Conservation (phyloP, 139 green algal genomes). For the Spirogloea muscicola region DNA sequence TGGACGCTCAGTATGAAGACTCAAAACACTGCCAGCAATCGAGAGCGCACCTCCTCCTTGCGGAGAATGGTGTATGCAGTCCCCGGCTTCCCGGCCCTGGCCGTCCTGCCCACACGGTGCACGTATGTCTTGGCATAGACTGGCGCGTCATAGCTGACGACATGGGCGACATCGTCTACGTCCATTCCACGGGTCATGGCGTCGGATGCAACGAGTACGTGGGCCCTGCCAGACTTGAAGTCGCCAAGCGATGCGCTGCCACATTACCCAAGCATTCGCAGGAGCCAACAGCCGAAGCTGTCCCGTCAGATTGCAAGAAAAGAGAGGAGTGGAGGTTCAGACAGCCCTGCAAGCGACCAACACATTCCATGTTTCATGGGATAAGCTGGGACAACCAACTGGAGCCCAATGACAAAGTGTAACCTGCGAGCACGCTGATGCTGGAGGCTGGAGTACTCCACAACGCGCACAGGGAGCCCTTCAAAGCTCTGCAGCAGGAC, state of each 20-base stretch:
- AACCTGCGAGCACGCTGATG: conserved; percentile 25
- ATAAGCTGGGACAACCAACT: background rate
- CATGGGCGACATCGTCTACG: conserved; percentile 43
- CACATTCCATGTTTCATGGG: background rate
- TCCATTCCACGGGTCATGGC: conserved; percentile 52
- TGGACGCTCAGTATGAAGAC: background rate
- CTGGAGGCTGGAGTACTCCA: conserved; percentile 51
- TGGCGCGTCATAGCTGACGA: conserved; percentile 60
- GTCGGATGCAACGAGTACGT: conserved; percentile 51
- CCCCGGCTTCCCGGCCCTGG: conserved; percentile 72
- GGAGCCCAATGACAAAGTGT: too few species aligned
- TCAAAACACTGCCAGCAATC: background rate
- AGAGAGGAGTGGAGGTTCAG: background rate
- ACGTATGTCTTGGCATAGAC: conserved; percentile 79
- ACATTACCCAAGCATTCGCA: background rate
- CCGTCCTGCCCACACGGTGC: conserved; percentile 70
- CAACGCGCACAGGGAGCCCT: conserved; percentile 45
- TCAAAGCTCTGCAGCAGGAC: conserved; percentile 54
- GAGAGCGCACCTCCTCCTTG: conserved; percentile 66
- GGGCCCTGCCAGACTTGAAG: conserved; percentile 38
- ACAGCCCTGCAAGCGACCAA: background rate
- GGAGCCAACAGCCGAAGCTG: background rate
- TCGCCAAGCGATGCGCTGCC: conserved; percentile 35
- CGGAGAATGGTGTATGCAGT: conserved; percentile 71
- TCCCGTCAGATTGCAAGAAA: background rate